Percentiles rank a stretch among this genome's conserved stretches.
These are phyloP conservation scores for Beauveria medogensis DNA, from an alignment of 2,329 filamentous ascomycete species.

Conservation along the genomic window DNA sequence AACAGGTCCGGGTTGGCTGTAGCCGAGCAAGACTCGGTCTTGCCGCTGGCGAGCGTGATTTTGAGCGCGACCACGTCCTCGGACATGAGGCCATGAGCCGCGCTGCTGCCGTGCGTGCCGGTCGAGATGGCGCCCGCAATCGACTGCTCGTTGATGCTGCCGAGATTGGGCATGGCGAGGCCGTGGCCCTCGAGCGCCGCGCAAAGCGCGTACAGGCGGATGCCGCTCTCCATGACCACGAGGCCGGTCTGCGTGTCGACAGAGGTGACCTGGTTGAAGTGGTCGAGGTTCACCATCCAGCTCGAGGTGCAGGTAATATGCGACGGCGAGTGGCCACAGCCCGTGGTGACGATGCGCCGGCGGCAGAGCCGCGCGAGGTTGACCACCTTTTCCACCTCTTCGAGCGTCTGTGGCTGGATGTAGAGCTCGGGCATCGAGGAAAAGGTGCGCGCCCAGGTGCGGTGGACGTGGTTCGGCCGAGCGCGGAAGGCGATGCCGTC, in stretches of 20 bases:
- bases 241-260: constrained; percentile 58
- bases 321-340: constrained; percentile 85
- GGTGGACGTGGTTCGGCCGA: constrained; percentile 63
- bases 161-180: constrained; percentile 82
- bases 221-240: constrained; percentile 79
- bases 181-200: constrained; percentile 65
- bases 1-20: constrained; percentile 71
- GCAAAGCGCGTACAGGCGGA: constrained; percentile 69
- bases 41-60: constrained; percentile 75
- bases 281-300: constrained; percentile 92
- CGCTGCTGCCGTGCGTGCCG: constrained; percentile 83
- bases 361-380: constrained; percentile 73
- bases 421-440: constrained; percentile 84
- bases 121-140: constrained; percentile 89
- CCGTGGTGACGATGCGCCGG: constrained; percentile 75
- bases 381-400: constrained; percentile 77
- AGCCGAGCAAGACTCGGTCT: constrained; percentile 61
- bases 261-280: constrained; percentile 63
- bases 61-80: constrained; percentile 67
- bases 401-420: constrained; percentile 70
- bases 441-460: constrained; percentile 93
- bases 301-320: constrained; percentile 87
- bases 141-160: constrained; percentile 91
- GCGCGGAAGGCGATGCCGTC: constrained; percentile 66
- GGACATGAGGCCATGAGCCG: constrained; percentile 75